A percentile compares a stretch with the other conserved stretches of the same genome.
Conservation (phyloP, 2,329 filamentous ascomycete species). For the Fusarium zealandicum region DNA sequence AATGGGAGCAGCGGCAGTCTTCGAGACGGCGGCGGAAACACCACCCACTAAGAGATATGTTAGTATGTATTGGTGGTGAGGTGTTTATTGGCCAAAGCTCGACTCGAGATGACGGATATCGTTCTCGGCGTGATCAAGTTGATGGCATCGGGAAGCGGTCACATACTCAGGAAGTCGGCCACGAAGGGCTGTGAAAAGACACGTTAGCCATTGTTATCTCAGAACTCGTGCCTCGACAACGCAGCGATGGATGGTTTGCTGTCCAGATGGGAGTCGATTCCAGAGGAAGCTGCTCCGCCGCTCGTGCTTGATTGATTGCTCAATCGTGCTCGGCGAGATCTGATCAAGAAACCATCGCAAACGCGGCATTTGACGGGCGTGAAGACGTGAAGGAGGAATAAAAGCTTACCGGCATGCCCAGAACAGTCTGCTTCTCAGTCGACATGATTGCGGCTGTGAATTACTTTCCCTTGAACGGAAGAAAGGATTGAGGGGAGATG, state of each 20-base stretch:
- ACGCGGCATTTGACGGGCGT: slow-evolving; percentile 42
- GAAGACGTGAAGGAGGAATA: slow-evolving; percentile 14
- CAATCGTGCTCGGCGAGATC: slow-evolving; percentile 3
- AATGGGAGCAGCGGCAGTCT: slow-evolving; percentile 99
- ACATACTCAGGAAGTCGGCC: slow-evolving; percentile 99
- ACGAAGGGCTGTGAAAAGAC: slow-evolving; percentile 76
- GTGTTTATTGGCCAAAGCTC: slow-evolving; percentile 9
- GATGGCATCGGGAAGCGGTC: slow-evolving; percentile 24
- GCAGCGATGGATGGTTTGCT: neutral
- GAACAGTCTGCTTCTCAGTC: slow-evolving; percentile 62
- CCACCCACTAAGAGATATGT: slow-evolving; percentile 80
- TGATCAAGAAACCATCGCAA: slow-evolving; percentile 26
- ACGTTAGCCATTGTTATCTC: slow-evolving; percentile 31
- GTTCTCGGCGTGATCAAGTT: slow-evolving; percentile 14
- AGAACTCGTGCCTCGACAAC: slow-evolving; percentile 6
- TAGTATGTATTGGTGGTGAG: slow-evolving; percentile 22
- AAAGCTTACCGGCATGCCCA: slow-evolving; percentile 72
- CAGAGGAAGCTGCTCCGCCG: neutral
- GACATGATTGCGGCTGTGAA: slow-evolving; percentile 60
- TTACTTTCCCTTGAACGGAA: slow-evolving; percentile 53
- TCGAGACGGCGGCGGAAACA: slow-evolving; percentile 99
- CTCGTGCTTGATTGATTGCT: slow-evolving; percentile 27
- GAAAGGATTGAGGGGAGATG: slow-evolving; percentile 70
- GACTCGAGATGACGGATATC: slow-evolving; percentile 10
- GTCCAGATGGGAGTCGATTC: neutral